Conservation (phyloP, 768 basidiomycete species). For the Coprinopsis sp. region DNA sequence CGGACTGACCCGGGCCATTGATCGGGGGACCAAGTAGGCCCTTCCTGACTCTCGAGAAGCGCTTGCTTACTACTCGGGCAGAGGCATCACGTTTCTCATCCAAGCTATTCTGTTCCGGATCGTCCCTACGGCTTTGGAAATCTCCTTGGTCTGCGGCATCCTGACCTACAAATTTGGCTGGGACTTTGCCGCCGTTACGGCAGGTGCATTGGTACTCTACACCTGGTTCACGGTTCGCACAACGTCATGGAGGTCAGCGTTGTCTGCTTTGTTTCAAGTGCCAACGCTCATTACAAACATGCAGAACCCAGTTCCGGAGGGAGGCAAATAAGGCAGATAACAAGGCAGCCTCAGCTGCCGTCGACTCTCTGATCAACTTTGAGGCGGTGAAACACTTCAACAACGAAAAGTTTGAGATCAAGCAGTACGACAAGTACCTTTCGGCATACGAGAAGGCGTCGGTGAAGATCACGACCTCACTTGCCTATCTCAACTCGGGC, state of each 20-base stretch:
- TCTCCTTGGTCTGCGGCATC: conserved; percentile 95
- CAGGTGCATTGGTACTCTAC: conserved; percentile 80
- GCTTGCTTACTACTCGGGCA: conserved; percentile 24
- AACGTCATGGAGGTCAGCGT: conserved; percentile 89
- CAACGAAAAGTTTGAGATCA: conserved; percentile 89
- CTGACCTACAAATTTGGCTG: conserved; percentile 98
- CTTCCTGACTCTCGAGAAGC: conserved; percentile 1
- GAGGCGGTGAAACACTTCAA: conserved; percentile 99
- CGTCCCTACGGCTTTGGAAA: conserved; percentile 92
- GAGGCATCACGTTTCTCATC: conserved; percentile 93
- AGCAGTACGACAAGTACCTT: conserved; percentile 88
- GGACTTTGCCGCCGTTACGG: conserved; percentile 92
- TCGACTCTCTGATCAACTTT: conserved; percentile 96
- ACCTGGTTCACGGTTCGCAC: conserved; percentile 97
- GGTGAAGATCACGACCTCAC: conserved; percentile 90
- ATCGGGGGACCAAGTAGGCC: conserved; percentile 91
- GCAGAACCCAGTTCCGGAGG: conserved; percentile 86
- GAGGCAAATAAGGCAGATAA: conserved; percentile 97
- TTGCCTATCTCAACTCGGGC: conserved; percentile 91
- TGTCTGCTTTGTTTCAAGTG: background rate
- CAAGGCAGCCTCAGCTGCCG: conserved; percentile 87
- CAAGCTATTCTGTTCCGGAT: conserved; percentile 94
- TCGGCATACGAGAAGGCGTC: conserved; percentile 86
- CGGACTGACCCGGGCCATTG: conserved; percentile 93
- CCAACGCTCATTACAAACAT: conserved; percentile 3